These are phyloP conservation scores for Hypoxylon cercidicola DNA, from an alignment of 495 filamentous ascomycete species.

Conservation along the genomic window DNA sequence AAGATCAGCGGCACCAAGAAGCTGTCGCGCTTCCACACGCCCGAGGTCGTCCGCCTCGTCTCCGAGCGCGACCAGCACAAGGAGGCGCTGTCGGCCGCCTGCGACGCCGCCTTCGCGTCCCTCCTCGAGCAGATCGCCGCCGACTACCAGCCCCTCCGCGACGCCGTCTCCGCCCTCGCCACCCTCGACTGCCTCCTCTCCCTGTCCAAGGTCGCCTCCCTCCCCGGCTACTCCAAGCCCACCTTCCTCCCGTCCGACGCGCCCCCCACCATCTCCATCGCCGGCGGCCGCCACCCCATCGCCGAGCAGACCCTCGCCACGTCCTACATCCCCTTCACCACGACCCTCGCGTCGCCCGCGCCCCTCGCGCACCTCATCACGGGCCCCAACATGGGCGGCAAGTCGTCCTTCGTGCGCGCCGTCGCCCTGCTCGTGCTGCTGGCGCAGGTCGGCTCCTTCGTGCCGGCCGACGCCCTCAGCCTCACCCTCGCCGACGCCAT, in stretches of 20 bases:
- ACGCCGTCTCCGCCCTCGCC: conserved; percentile 85
- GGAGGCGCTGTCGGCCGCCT: conserved; percentile 90
- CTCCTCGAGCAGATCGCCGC: conserved; percentile 78
- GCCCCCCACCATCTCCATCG: conserved; percentile 74
- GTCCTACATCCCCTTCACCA: conserved; percentile 92
- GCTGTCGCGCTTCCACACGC: conserved; percentile 92
- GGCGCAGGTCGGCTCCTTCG: conserved; percentile 93
- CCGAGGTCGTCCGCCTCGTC: conserved; percentile 82
- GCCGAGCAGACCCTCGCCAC: conserved; percentile 90
- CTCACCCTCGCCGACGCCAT: conserved; percentile 91
- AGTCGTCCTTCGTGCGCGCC: conserved; percentile 92
- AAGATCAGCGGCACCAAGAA: conserved; percentile 97
- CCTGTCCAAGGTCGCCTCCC: conserved; percentile 80
- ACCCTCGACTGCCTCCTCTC: conserved; percentile 91
- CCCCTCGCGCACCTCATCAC: conserved; percentile 86
- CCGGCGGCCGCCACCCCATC: conserved; percentile 91
- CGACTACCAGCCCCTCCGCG: conserved; percentile 88
- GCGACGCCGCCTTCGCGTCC: conserved; percentile 80
- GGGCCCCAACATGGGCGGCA: conserved; percentile 98
- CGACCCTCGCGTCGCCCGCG: conserved; percentile 68
- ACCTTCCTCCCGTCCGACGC: conserved; percentile 69
- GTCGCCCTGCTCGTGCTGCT: conserved; percentile 92
- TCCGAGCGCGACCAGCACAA: conserved; percentile 94
- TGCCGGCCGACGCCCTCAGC: conserved; percentile 77
- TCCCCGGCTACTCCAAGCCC: conserved; percentile 92